Conservation (phyloP, 805 yeast genomes). For the Sugiyamaella floridensis region DNA sequence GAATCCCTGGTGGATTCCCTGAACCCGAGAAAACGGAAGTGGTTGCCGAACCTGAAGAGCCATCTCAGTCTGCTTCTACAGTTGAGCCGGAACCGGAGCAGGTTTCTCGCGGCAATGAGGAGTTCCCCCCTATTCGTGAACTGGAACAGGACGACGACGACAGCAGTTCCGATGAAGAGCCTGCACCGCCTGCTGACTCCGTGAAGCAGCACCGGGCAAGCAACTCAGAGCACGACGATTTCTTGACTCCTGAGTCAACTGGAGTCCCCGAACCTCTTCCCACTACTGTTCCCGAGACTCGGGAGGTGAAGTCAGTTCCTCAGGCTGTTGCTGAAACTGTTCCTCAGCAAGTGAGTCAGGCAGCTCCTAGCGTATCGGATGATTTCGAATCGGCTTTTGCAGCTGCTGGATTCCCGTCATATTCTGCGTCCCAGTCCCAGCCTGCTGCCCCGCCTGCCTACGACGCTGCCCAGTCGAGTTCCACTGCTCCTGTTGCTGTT, state of each 20-base stretch:
- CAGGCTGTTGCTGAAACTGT: conserved; percentile 24
- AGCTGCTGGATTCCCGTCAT: too few relatives aligned
- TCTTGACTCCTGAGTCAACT: conserved; percentile 10
- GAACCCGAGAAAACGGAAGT: not conserved
- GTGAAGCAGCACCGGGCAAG: not conserved
- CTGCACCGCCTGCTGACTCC: not conserved
- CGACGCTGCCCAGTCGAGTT: not conserved
- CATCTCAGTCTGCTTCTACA: not conserved
- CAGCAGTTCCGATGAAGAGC: conserved; percentile 28
- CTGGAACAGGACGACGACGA: conserved; percentile 20
- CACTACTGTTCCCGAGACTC: conserved; percentile 22
- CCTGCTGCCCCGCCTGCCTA: too few relatives aligned
- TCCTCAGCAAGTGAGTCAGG: not conserved
- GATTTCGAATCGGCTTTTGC: too few relatives aligned
- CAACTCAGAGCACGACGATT: conserved; percentile 3
- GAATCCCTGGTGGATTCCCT: conserved; percentile 17
- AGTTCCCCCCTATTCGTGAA: conserved; percentile 25
- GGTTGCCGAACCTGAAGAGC: not conserved
- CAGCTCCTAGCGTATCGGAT: too few relatives aligned
- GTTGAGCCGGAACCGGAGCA: not conserved
- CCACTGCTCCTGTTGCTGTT: conserved; percentile 17
- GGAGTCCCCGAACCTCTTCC: conserved; percentile 1
- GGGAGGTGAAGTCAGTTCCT: conserved; percentile 7
- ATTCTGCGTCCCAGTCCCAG: too few relatives aligned
- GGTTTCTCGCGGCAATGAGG: conserved; percentile 2